A percentile compares a stretch with the other conserved stretches of the same genome.
These are phyloP conservation scores for Nakataea oryzae DNA, from an alignment of 2,329 filamentous ascomycete genomes.

Conservation along the genomic window DNA sequence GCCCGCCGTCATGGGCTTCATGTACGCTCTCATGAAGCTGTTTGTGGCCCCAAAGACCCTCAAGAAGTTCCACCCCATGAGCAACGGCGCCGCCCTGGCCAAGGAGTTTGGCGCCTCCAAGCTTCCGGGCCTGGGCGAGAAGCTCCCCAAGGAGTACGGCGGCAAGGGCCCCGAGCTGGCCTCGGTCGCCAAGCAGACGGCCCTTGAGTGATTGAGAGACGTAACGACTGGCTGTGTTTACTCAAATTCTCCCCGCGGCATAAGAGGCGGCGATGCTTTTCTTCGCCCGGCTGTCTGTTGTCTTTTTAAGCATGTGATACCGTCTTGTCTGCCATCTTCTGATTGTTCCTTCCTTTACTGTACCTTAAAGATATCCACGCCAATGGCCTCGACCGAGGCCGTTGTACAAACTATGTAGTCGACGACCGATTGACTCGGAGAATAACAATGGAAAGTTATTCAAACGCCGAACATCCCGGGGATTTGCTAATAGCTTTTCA, in stretches of 20 bases:
- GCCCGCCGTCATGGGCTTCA: constrained; percentile 81
- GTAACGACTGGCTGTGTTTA: not conserved
- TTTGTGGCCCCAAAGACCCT: constrained; percentile 64
- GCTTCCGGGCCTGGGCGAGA: constrained; percentile 44
- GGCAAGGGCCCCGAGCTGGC: constrained; percentile 45
- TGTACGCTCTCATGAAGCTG: constrained; percentile 65
- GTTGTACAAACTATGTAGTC: not conserved
- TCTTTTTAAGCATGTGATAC: not conserved
- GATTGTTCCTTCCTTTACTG: not conserved
- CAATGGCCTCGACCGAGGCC: not conserved
- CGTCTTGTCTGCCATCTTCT: not conserved
- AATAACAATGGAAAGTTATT: not conserved
- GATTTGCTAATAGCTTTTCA: not conserved
- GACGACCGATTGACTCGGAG: not conserved
- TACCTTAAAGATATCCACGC: not conserved
- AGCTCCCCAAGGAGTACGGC: constrained; percentile 68
- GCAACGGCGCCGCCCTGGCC: constrained; percentile 60
- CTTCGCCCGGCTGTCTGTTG: not conserved
- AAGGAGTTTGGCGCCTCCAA: constrained; percentile 40
- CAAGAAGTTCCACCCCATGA: constrained; percentile 71
- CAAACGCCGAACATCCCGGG: not conserved
- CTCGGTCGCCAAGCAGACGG: constrained; percentile 13
- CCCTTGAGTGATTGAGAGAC: constrained; percentile 8
- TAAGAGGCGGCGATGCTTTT: not conserved
- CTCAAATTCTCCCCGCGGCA: not conserved